Percentiles rank a stretch among this genome's conserved stretches.
These are phyloP conservation scores for Fraxinus dipetala DNA, from an alignment of 305 asterid genomes.

Conservation along the genomic window DNA sequence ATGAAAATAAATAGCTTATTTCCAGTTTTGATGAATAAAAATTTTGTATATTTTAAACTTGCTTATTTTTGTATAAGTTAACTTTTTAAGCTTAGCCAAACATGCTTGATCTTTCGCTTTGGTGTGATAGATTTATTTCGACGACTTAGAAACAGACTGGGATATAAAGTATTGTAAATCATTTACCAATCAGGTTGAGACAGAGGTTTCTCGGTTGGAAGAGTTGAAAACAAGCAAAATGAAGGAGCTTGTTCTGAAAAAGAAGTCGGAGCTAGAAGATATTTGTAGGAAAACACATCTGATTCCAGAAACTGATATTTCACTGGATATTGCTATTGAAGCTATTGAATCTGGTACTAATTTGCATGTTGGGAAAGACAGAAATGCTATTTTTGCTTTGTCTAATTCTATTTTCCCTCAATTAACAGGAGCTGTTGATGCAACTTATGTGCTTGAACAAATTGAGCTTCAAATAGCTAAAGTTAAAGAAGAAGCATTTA, in stretches of 20 bases:
- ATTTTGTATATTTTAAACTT: neutral
- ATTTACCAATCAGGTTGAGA: conserved; percentile 60
- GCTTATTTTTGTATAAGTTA: neutral
- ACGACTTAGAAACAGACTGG: conserved; percentile 15
- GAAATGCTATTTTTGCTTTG: conserved; percentile 13
- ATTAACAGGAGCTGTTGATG: conserved; percentile 71
- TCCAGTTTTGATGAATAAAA: neutral
- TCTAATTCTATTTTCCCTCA: conserved; percentile 10
- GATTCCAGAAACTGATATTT: conserved; percentile 56
- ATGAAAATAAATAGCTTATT: neutral
- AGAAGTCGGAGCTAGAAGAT: conserved; percentile 86
- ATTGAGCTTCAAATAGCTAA: conserved; percentile 82
- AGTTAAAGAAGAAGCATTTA: conserved; percentile 85
- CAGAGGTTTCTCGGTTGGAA: conserved; percentile 86
- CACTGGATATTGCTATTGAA: conserved; percentile 59
- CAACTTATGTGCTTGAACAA: conserved; percentile 81
- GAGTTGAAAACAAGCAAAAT: conserved; percentile 87
- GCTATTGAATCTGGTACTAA: conserved; percentile 87
- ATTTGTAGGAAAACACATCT: conserved; percentile 80
- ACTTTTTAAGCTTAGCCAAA: neutral
- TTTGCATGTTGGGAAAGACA: neutral
- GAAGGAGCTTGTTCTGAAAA: conserved; percentile 94
- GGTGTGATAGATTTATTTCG: neutral
- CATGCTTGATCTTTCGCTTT: neutral
- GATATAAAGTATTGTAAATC: conserved; percentile 13